phyloP scores from a whole-genome alignment of 164 flowering plant genomes.

The Amborella trichopoda region DNA sequence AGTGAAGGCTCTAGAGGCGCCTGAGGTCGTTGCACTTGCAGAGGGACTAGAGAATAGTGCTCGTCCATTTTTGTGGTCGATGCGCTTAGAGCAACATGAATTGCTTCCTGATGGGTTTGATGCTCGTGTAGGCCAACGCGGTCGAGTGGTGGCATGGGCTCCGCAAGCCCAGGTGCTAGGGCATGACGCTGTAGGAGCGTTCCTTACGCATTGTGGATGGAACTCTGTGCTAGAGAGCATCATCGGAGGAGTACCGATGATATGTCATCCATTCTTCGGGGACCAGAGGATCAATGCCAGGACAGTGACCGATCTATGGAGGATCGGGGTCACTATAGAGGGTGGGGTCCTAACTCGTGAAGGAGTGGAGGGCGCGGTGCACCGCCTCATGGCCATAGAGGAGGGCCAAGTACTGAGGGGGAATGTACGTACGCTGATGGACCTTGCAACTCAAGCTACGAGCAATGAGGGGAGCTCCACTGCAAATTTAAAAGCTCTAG shows the following conservation, averaged over 20 bases:
- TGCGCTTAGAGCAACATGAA: neutral
- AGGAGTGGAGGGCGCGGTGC: constrained; percentile 7
- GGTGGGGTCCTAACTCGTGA: constrained; percentile 11
- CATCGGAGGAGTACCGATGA: constrained; percentile 20
- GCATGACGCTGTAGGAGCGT: constrained; percentile 16
- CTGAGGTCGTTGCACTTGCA: constrained; percentile 19
- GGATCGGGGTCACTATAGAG: constrained; percentile 6
- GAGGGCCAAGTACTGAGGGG: constrained; percentile 13
- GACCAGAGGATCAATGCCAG: constrained; percentile 21
- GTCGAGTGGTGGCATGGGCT: constrained; percentile 22
- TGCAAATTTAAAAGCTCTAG: constrained; percentile 4
- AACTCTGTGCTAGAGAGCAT: constrained; percentile 23
- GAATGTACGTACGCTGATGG: constrained; percentile 10
- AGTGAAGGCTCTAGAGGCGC: constrained; percentile 7
- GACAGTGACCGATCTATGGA: constrained; percentile 12
- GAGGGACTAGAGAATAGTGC: constrained; percentile 21
- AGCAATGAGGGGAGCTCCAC: constrained; percentile 12
- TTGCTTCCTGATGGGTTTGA: constrained; percentile 15
- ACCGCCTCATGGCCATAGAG: constrained; percentile 2
- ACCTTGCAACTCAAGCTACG: constrained; percentile 6
- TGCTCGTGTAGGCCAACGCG: constrained; percentile 7
- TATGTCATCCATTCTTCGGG: constrained; percentile 19
- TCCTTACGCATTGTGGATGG: constrained; percentile 26
- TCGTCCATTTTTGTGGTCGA: constrained; percentile 17
- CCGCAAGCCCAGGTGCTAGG: constrained; percentile 17